Conservation (phyloP, 495 filamentous ascomycete genomes). For the Tuber calosporum region DNA sequence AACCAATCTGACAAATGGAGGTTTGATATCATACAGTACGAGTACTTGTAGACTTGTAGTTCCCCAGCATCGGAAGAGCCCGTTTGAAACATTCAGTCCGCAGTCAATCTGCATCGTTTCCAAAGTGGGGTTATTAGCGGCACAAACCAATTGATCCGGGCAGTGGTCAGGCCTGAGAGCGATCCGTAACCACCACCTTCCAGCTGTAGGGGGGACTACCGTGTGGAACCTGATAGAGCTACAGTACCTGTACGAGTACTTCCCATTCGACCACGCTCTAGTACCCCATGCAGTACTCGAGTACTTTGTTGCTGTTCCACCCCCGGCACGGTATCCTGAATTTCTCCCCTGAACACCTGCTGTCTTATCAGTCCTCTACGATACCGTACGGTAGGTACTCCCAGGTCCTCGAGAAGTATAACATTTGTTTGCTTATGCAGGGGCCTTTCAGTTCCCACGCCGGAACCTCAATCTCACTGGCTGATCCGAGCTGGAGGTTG, state of each 20-base stretch:
- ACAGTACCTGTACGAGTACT: too few relatives aligned
- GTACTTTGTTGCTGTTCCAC: background rate
- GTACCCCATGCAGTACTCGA: too few relatives aligned
- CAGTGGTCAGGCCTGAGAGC: background rate
- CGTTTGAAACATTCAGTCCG: conserved; percentile 48
- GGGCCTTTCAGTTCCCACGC: background rate
- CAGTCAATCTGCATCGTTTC: conserved; percentile 52
- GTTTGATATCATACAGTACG: too few relatives aligned
- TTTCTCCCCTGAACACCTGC: background rate
- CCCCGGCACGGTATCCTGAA: background rate
- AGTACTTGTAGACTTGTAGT: too few relatives aligned
- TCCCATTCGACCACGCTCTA: background rate
- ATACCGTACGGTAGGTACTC: background rate
- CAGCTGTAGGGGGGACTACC: background rate
- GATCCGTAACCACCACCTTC: background rate
- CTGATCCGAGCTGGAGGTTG: background rate
- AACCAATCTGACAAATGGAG: background rate
- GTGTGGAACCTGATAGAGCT: too few relatives aligned
- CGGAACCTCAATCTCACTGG: background rate
- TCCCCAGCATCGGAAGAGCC: background rate
- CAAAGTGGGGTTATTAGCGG: background rate
- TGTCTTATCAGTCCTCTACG: background rate
- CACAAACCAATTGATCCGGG: background rate
- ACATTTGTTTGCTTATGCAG: background rate
- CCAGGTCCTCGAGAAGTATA: background rate